Percentiles rank a stretch among this genome's conserved stretches.
Conservation (phyloP, 768 basidiomycete species). For the Xerocomellus intermedius region DNA sequence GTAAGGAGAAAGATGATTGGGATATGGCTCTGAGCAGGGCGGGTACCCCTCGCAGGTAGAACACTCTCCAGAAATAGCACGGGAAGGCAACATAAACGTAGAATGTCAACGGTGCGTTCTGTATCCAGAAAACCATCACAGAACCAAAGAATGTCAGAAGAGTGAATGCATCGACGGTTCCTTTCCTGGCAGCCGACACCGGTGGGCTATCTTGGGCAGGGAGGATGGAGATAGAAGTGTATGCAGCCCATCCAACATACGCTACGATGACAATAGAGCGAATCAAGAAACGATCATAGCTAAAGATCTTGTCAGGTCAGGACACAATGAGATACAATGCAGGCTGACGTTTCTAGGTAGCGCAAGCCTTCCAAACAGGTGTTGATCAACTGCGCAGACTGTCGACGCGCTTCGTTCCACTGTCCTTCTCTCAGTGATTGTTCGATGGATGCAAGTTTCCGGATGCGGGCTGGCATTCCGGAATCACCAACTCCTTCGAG, state of each 20-base stretch:
- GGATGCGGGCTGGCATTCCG: conserved; percentile 35
- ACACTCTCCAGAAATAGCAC: conserved; percentile 72
- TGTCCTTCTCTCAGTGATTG: conserved; percentile 38
- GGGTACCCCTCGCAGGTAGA: conserved; percentile 31
- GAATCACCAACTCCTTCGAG: conserved; percentile 38
- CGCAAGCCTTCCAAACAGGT: conserved; percentile 59
- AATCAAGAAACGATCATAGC: conserved; percentile 75
- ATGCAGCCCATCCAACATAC: conserved; percentile 78
- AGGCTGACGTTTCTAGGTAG: conserved; percentile 66
- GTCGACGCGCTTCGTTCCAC: conserved; percentile 50
- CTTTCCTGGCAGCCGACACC: neutral
- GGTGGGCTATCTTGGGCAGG: conserved; percentile 34
- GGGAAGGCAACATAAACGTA: conserved; percentile 77
- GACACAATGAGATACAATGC: neutral
- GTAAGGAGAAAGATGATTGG: conserved; percentile 24
- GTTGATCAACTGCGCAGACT: conserved; percentile 52
- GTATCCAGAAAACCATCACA: conserved; percentile 55
- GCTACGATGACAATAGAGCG: conserved; percentile 65
- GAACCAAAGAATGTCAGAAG: conserved; percentile 36
- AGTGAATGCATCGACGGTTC: conserved; percentile 21
- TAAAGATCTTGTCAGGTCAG: conserved; percentile 18
- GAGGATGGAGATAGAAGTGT: conserved; percentile 57
- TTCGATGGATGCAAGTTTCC: conserved; percentile 43
- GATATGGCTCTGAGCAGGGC: conserved; percentile 10
- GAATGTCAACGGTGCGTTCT: conserved; percentile 67